Evolutionary conservation across 2,329 filamentous ascomycete species (phyloP).

Genomic region (Paecilomyces sp.): DNA sequence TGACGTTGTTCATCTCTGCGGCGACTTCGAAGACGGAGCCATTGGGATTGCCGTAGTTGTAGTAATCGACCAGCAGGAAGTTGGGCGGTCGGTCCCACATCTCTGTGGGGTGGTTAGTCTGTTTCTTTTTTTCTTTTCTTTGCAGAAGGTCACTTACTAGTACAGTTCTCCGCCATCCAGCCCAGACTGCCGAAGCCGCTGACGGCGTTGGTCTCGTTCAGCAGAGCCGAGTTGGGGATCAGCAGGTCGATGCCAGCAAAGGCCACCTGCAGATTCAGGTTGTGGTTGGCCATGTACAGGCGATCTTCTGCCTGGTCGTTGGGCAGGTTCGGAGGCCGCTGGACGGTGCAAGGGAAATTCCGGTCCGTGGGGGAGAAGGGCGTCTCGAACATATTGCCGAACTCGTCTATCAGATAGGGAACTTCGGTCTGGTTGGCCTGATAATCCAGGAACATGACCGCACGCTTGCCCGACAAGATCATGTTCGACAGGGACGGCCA

Average conservation of each 20-base stretch:
- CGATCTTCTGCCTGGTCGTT: constrained; percentile 49
- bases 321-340: constrained; percentile 65
- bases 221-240: constrained; percentile 62
- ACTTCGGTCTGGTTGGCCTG: constrained; percentile 68
- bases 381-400: constrained; percentile 84
- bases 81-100: constrained; percentile 65
- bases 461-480: constrained; percentile 63
- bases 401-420: constrained; percentile 82
- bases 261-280: constrained; percentile 71
- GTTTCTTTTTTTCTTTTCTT: neutral
- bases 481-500: constrained; percentile 79
- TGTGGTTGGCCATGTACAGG: constrained; percentile 84
- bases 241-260: constrained; percentile 58
- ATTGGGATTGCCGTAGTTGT: constrained; percentile 60
- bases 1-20: constrained; percentile 64
- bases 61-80: constrained; percentile 78
- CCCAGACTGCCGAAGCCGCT: constrained; percentile 62
- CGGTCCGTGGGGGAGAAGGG: constrained; percentile 68
- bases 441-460: constrained; percentile 80
- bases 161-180: constrained; percentile 56
- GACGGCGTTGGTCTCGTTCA: constrained; percentile 66
- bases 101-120: constrained; percentile 21
- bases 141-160: constrained; percentile 19
- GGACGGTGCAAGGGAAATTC: constrained; percentile 67
- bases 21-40: constrained; percentile 74